These are phyloP conservation scores for Oxyria digyna DNA, from an alignment of 148 eudicot genomes.

Conservation along the genomic window DNA sequence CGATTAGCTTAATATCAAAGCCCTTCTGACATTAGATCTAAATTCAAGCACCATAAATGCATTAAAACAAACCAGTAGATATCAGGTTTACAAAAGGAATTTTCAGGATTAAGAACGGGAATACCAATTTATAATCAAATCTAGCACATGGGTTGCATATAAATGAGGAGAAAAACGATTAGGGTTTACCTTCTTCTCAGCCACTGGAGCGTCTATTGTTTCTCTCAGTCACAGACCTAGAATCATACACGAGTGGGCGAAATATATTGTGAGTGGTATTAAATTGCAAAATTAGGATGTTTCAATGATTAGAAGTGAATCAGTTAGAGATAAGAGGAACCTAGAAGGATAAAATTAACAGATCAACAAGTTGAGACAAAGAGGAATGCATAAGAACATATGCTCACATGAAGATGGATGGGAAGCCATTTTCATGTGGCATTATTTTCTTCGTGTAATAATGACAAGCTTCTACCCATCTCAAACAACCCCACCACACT, in stretches of 20 bases:
- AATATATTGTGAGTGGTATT: background rate
- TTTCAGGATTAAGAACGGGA: conserved; percentile 2
- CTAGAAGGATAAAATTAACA: conserved; percentile 8
- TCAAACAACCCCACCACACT: background rate
- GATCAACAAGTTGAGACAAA: conserved; percentile 24
- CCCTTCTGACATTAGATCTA: conserved; percentile 10
- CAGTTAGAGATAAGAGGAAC: conserved; percentile 11
- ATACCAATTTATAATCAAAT: conserved; percentile 9
- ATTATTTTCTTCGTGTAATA: conserved; percentile 19
- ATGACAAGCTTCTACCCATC: conserved; percentile 16
- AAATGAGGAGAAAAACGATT: conserved; percentile 13
- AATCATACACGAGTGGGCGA: background rate
- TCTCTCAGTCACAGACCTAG: conserved; percentile 54
- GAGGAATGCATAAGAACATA: conserved; percentile 10
- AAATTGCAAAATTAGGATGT: conserved; percentile 2
- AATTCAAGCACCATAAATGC: background rate
- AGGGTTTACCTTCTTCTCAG: conserved; percentile 43
- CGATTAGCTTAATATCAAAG: conserved; percentile 7
- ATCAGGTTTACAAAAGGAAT: background rate
- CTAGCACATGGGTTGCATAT: conserved; percentile 15
- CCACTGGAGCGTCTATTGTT: conserved; percentile 31
- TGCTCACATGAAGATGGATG: conserved; percentile 6
- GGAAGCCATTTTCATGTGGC: conserved; percentile 14
- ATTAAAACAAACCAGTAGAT: background rate
- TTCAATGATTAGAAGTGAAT: conserved; percentile 17